phyloP scores from a whole-genome alignment of 345 rosid genomes.

The Linum trigynum region DNA sequence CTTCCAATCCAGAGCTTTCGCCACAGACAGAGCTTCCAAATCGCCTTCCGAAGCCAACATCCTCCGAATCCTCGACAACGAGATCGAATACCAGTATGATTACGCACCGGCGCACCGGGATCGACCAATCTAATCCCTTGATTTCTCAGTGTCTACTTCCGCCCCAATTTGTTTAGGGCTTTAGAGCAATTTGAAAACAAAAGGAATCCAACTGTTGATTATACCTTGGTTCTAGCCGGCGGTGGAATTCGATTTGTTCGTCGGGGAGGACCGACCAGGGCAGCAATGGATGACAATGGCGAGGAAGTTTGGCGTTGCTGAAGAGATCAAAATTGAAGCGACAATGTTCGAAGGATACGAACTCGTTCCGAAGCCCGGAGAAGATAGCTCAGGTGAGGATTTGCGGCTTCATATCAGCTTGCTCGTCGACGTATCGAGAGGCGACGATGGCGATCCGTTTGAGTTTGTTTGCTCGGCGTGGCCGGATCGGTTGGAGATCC shows the following conservation, averaged over 20 bases:
- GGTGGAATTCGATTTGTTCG: conserved; percentile 41
- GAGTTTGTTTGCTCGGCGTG: too few species aligned
- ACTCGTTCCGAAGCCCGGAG: conserved; percentile 33
- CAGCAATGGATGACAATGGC: conserved; percentile 47
- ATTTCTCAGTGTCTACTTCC: too few species aligned
- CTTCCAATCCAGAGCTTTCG: conserved; percentile 16
- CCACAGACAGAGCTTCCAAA: too few species aligned
- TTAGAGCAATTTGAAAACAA: too few species aligned
- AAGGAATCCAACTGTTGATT: too few species aligned
- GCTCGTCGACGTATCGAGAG: conserved; percentile 37
- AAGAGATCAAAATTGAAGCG: conserved; percentile 45
- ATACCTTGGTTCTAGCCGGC: too few species aligned
- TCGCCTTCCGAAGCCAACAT: conserved; percentile 55
- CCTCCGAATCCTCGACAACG: conserved; percentile 47
- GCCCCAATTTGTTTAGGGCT: too few species aligned
- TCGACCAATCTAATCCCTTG: too few species aligned
- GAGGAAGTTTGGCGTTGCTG: conserved; percentile 30
- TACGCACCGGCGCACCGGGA: conserved; percentile 61
- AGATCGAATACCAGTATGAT: conserved; percentile 49
- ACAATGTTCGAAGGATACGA: conserved; percentile 57
- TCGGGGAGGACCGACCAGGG: conserved; percentile 48
- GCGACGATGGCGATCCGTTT: conserved; percentile 25
- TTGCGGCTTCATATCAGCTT: conserved; percentile 44
- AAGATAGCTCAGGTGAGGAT: conserved; percentile 39
- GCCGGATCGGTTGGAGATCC: too few species aligned